Conservation (phyloP, 2,329 filamentous ascomycete genomes). For the Seiridium cupressi region DNA sequence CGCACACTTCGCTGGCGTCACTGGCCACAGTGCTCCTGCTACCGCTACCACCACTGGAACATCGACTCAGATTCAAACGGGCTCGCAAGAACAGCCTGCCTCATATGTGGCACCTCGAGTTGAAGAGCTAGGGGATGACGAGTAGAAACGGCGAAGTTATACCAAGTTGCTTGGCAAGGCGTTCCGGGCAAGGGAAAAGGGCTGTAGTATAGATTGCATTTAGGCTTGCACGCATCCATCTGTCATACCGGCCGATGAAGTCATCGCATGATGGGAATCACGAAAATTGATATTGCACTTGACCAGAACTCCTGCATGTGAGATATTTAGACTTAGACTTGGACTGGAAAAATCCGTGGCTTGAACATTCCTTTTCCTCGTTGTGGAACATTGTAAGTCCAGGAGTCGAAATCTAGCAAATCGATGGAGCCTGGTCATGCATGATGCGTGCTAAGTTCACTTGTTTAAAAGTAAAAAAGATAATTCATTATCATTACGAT, state of each 20-base stretch:
- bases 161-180: constrained; percentile 15
- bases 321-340: too few relatives aligned
- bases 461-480: too few relatives aligned
- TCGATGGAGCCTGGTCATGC: too few relatives aligned
- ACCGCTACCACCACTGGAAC: constrained; percentile 57
- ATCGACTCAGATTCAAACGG: constrained; percentile 50
- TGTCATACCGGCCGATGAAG: background rate
- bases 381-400: too few relatives aligned
- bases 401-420: too few relatives aligned
- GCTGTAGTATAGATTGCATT: background rate
- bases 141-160: constrained; percentile 27
- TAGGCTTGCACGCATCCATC: background rate
- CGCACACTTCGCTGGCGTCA: constrained; percentile 47
- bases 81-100: constrained; percentile 27
- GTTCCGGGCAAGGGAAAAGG: constrained; percentile 16
- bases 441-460: too few relatives aligned
- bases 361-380: too few relatives aligned
- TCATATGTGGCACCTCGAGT: constrained; percentile 51
- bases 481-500: constrained; percentile 1
- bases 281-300: too few relatives aligned
- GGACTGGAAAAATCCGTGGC: too few relatives aligned
- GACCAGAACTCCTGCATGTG: too few relatives aligned
- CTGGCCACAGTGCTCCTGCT: constrained; percentile 51
- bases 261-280: too few relatives aligned
- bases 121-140: constrained; percentile 50